phyloP scores from a whole-genome alignment of 2,329 filamentous ascomycete genomes.

The Xylaria sp. region DNA sequence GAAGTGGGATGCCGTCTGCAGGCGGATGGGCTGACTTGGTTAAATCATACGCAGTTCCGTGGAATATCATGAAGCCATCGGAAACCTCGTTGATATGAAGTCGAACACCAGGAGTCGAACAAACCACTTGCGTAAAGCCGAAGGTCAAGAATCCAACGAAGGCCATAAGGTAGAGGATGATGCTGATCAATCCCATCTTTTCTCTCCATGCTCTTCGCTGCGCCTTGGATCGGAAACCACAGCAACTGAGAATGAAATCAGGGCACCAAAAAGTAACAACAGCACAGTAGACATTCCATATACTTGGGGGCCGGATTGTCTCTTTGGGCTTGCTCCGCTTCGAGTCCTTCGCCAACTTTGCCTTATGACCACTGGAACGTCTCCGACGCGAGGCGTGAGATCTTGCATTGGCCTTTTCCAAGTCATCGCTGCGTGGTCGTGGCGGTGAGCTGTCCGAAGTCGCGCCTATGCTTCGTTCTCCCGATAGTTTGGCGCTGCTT shows the following conservation, averaged over 20 bases:
- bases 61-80: slow-evolving; percentile 92
- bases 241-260: slow-evolving; percentile 83
- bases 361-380: slow-evolving; percentile 66
- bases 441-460: slow-evolving; percentile 58
- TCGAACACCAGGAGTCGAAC: slow-evolving; percentile 75
- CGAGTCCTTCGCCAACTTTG: slow-evolving; percentile 66
- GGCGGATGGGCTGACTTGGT: slow-evolving; percentile 79
- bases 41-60: slow-evolving; percentile 90
- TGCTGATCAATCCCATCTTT: slow-evolving; percentile 95
- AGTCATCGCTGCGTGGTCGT: slow-evolving; percentile 52
- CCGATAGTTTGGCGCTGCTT: slow-evolving; percentile 67
- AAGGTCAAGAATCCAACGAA: slow-evolving; percentile 97
- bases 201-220: slow-evolving; percentile 96
- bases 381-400: slow-evolving; percentile 54
- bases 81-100: slow-evolving; percentile 85
- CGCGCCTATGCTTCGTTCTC: slow-evolving; percentile 58
- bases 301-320: slow-evolving; percentile 79
- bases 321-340: slow-evolving; percentile 67
- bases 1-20: slow-evolving; percentile 78
- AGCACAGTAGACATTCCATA: slow-evolving; percentile 96
- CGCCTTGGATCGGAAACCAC: slow-evolving; percentile 84
- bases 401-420: slow-evolving; percentile 52
- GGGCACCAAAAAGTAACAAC: slow-evolving; percentile 96
- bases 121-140: slow-evolving; percentile 91
- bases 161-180: slow-evolving; percentile 87